These are phyloP conservation scores for Wickerhamiella cacticola DNA, from an alignment of 805 yeast species.

Conservation along the genomic window DNA sequence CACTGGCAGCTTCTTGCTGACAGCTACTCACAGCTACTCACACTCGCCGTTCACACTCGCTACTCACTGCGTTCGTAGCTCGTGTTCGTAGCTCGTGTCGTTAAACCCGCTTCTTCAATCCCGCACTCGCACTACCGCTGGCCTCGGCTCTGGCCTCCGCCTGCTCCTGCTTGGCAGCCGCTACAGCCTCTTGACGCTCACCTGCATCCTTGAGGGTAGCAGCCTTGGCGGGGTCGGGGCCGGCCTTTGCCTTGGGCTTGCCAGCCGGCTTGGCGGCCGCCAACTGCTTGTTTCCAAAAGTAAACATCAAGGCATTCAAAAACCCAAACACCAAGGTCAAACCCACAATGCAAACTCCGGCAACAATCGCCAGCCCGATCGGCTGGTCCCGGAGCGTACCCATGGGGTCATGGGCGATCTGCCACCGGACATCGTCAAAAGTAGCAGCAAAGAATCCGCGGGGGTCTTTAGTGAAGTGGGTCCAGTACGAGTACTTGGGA, in stretches of 20 bases:
- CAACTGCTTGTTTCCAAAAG: conserved; percentile 16
- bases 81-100: no score
- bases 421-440: conserved; percentile 24
- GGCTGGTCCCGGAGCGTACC: conserved; percentile 30
- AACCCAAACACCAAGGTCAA: conserved; percentile 24
- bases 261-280: conserved; percentile 11
- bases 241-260: conserved; percentile 2
- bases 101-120: background rate
- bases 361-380: conserved; percentile 26
- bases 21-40: no score
- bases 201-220: background rate
- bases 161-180: background rate
- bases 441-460: conserved; percentile 24
- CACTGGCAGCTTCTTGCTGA: no score
- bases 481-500: conserved; percentile 18
- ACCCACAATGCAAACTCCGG: conserved; percentile 20
- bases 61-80: no score
- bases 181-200: background rate
- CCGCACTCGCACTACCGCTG: background rate
- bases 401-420: conserved; percentile 26
- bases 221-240: conserved; percentile 3
- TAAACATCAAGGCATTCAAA: conserved; percentile 18
- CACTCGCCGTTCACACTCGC: no score
- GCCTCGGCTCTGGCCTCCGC: background rate
- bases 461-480: conserved; percentile 29